Evolutionary conservation across 1,139 yeast species (phyloP), one percentile per base, ranked within the genome.

Genomic region (Nadsonia commutata): DNA sequence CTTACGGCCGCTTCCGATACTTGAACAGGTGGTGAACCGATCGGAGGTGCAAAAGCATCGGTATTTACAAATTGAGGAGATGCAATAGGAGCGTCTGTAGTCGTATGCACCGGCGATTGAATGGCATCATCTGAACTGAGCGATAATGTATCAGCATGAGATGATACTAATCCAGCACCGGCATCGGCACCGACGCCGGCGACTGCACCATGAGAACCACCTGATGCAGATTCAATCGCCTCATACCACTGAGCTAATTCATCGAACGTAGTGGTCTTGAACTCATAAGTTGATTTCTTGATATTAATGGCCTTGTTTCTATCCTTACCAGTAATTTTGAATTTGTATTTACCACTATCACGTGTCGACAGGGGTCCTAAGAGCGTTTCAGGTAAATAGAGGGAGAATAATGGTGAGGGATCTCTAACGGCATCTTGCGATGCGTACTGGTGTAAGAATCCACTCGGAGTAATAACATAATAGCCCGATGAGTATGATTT

Each of bases 161-260:
- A n/a, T n/a, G n/a, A n/a, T n/a, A n/a, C n/a, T n/a, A n/a, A n/a
- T n/a, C 64, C 63, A 0, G 71, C 61, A 3, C 72, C 71, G 27
- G 48, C 44, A 11, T 46, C 42, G 16, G 38, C 45, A 16, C 42
- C 43, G 31, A 36, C 40, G 20, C 40, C 22, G 6, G 44, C 41
- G 39, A 41, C 41, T 18, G 43, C 43, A 13, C 49, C 40, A 18
- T 23, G 37, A 31, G 48, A 37, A 18, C 47, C 44, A 4, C 65
- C 65, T 27, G 60, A 56, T 5, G 61, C 62, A 46, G 58, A 59
- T 42, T 58, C 50, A 41, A 69, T 50, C 3, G 70, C 71, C 16
- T 58, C 59, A 55, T 67, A 63, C 77, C 77, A 72, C 2, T 60
- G 61, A 31, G 50, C 50, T 49, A 67, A 60, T 49, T 72, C 77